phyloP scores from a whole-genome alignment of 2,329 filamentous ascomycete genomes.

The Geosmithia putterillii region DNA sequence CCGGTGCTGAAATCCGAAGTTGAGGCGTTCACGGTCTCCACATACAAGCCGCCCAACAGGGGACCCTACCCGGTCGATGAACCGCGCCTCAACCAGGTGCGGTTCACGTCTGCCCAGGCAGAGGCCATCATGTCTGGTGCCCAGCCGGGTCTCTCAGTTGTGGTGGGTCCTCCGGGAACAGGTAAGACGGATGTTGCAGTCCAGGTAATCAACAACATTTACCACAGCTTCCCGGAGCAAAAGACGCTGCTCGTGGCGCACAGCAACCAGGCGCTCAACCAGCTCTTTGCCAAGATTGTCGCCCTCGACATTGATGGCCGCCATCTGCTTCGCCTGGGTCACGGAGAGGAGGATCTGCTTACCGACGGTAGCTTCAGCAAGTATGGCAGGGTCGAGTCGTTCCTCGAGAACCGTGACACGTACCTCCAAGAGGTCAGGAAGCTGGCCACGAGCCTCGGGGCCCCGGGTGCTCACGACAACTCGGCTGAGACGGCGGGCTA shows the following conservation, averaged over 20 bases:
- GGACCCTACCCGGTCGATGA: constrained; percentile 82
- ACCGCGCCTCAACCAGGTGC: constrained; percentile 69
- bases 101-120: constrained; percentile 83
- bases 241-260: constrained; percentile 88
- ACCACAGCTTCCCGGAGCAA: constrained; percentile 92
- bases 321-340: constrained; percentile 81
- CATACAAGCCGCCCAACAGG: constrained; percentile 78
- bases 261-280: constrained; percentile 95
- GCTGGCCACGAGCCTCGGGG: constrained; percentile 71
- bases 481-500: constrained; percentile 96
- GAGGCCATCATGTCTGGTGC: constrained; percentile 90
- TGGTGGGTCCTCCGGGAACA: constrained; percentile 90
- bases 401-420: constrained; percentile 72
- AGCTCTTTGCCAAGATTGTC: constrained; percentile 97
- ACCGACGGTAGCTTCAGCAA: constrained; percentile 86
- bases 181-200: constrained; percentile 99
- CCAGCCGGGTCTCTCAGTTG: constrained; percentile 84
- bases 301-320: constrained; percentile 90
- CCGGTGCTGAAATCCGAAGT: constrained; percentile 47
- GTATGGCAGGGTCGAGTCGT: constrained; percentile 86
- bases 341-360: constrained; percentile 88
- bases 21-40: constrained; percentile 69
- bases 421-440: constrained; percentile 77
- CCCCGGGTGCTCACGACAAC: constrained; percentile 87
- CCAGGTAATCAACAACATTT: constrained; percentile 97